Base-by-base conservation (phyloP, 768 basidiomycete species). In the Lactarius tabidus region DNA sequence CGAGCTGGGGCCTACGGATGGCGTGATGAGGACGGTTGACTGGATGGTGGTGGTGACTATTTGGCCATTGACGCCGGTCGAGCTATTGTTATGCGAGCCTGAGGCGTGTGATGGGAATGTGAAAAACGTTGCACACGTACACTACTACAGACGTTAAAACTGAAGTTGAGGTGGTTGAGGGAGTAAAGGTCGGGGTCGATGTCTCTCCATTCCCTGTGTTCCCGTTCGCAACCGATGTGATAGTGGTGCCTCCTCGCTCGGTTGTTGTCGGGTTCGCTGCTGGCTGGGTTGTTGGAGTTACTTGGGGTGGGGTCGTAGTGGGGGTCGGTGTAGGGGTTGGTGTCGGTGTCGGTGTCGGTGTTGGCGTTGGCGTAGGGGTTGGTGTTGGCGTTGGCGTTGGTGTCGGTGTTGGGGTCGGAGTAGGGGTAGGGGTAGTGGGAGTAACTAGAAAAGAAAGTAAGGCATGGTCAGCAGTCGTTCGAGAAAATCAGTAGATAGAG, bases 21-120 rank as follows among this genome's bases (percentile, higher is more conserved):
- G 61, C 18, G 55, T 41, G 35, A 74, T 67, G 39, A 76, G 68
- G 6, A 72, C 28, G 5, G 71, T 68, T 36, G 67, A 67, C 23
- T 59, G 38, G 6, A 63, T 39, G 59, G 62, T 69, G 39, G 57
- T 59, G 20, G 69, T 69, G 6, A 65, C 20, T 20, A 59, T 12
- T 14, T 56, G 26, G 17, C 69, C 69, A 64, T 68, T 54, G 20
- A 61, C 3, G 35, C 38, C 52, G 23, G 69, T 68, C 18, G 68
- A n/a, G n/a, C n/a, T 33, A 4, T 67, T 70, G 39, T 20, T n/a
- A 29, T 39, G n/a, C 23, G 56, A 14, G 53, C 60, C 15, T 63
- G 48, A 6, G 28, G 23, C 35, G n/a, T 3, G 35, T 2, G 15
- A 29, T 1, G 26, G 6, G 12, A 60, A 20, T 10, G 3, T 26